These are phyloP conservation scores for Moesziomyces parantarcticus DNA, from an alignment of 1,284 basidiomycete genomes.

Conservation along the genomic window DNA sequence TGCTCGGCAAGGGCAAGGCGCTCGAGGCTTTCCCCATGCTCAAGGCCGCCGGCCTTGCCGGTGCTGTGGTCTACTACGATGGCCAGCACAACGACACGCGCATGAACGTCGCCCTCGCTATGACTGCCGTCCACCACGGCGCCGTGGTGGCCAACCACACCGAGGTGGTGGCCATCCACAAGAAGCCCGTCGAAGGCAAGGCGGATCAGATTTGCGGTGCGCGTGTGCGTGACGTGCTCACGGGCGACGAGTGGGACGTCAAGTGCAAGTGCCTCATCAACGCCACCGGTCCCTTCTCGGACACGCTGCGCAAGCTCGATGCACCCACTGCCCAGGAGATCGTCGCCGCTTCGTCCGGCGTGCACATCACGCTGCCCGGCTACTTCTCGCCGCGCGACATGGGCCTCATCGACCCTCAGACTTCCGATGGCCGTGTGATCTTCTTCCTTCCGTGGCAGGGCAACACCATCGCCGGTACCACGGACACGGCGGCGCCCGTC, in stretches of 20 bases:
- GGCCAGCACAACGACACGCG: slow-evolving; percentile 98
- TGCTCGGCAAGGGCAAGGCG: slow-evolving; percentile 88
- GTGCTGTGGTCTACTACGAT: slow-evolving; percentile 96
- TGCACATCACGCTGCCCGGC: slow-evolving; percentile 95
- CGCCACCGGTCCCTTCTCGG: slow-evolving; percentile 94
- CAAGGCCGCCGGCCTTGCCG: slow-evolving; percentile 89
- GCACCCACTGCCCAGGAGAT: slow-evolving; percentile 84
- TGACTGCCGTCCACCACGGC: slow-evolving; percentile 94
- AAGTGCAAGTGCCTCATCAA: slow-evolving; percentile 92
- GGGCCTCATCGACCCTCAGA: slow-evolving; percentile 94
- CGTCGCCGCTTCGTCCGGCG: slow-evolving; percentile 89
- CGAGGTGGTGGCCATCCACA: slow-evolving; percentile 84
- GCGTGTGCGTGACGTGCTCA: slow-evolving; percentile 82
- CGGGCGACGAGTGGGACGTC: slow-evolving; percentile 84
- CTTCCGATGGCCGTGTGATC: slow-evolving; percentile 95
- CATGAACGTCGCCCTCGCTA: slow-evolving; percentile 89
- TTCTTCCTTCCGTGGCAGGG: slow-evolving; percentile 99
- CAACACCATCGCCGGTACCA: slow-evolving; percentile 95
- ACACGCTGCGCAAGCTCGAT: slow-evolving; percentile 86
- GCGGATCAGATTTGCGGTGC: slow-evolving; percentile 78
- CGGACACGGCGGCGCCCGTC: slow-evolving; percentile 84
- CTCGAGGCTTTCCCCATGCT: slow-evolving; percentile 96
- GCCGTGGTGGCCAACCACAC: slow-evolving; percentile 90
- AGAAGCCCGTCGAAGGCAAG: slow-evolving; percentile 72
- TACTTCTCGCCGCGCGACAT: slow-evolving; percentile 96